Evolutionary conservation across 164 flowering plant genomes (phyloP), one percentile per base, ranked within the genome.

Genomic region (Vitis labrusca): DNA sequence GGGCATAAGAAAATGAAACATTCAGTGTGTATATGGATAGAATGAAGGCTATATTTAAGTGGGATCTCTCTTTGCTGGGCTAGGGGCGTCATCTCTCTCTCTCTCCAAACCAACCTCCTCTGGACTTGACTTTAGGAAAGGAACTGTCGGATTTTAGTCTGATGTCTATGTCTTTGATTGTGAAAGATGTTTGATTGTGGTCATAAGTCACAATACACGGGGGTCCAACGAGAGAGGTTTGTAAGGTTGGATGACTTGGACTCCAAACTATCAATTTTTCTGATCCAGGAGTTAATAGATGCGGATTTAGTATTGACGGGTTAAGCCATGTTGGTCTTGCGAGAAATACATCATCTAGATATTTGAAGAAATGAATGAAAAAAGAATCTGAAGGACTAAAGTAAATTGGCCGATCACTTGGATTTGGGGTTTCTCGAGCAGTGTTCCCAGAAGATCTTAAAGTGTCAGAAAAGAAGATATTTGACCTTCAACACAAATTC

Each of bases 311-410:
- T 63, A 70, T 90, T 57, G 93, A 88, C 56, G 85, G 89, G 69
- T 59, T 86, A 71, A 77, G 77, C 50, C 84, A 77, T 76, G 66
- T 76, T 51, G 77, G 81, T 59, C 81, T 27, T 61, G 74, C 73
- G 71, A 73, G 72, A 50, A 76, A 65, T 58, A 69, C 71, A 48
- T 73, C 85, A 14, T 89, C 98, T 27, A 84, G 76, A 67, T 91
- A 93, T 59, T 86, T 93, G 44, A 91, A 80, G 75, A 85, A 61
- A 68, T 92, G 97, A 67, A 77, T 91, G 82, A 81, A 70, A 74
- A 93, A 83, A 81, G 94, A 97, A 63, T 93, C 95, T 54, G 95
- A 93, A 85, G 95, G 97, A 68, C 91, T 96, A 30, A 88, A 78
- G 71, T 90, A 90, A 23, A 78, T 93, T 78, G 98, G 99, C 23